These are phyloP conservation scores for Cladochytrium replicatum DNA, from an alignment of 192 early-diverging fungal genomes.

Conservation along the genomic window DNA sequence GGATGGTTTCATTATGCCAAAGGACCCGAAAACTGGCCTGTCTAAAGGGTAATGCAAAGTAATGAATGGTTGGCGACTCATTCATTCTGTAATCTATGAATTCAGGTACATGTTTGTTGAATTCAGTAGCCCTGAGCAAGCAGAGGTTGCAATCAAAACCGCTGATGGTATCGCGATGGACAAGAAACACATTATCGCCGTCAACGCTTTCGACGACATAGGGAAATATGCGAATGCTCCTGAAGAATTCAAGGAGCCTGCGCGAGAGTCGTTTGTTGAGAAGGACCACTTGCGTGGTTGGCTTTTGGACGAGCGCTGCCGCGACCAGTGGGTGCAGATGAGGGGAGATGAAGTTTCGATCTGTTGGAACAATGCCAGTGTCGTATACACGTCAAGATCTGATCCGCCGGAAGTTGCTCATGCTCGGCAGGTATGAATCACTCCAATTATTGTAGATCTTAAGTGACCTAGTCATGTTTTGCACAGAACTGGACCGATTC, in stretches of 20 bases:
- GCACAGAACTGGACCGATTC: constrained; percentile 86
- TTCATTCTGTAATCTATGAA: neutral
- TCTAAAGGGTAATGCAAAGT: constrained; percentile 82
- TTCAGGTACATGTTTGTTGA: constrained; percentile 84
- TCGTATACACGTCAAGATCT: constrained; percentile 6
- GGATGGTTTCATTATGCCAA: constrained; percentile 81
- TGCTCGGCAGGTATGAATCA: constrained; percentile 31
- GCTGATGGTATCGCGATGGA: constrained; percentile 72
- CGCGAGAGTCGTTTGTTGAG: constrained; percentile 50
- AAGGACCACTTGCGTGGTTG: constrained; percentile 85
- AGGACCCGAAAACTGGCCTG: constrained; percentile 56
- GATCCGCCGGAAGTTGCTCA: constrained; percentile 72
- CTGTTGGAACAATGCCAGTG: constrained; percentile 82
- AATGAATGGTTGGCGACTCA: too few species aligned
- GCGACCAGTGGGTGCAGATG: constrained; percentile 90
- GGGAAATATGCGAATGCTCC: constrained; percentile 65
- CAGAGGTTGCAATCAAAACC: constrained; percentile 62
- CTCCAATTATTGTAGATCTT: constrained; percentile 1
- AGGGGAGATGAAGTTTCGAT: constrained; percentile 75
- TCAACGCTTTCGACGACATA: constrained; percentile 88
- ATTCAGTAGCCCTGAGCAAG: constrained; percentile 78
- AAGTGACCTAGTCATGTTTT: constrained; percentile 6
- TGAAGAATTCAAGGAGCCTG: constrained; percentile 68
- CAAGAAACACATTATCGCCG: constrained; percentile 67
- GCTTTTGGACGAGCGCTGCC: constrained; percentile 69